Base-by-base conservation (phyloP, 192 early-diverging fungal species). In the Coemansia sp. region DNA sequence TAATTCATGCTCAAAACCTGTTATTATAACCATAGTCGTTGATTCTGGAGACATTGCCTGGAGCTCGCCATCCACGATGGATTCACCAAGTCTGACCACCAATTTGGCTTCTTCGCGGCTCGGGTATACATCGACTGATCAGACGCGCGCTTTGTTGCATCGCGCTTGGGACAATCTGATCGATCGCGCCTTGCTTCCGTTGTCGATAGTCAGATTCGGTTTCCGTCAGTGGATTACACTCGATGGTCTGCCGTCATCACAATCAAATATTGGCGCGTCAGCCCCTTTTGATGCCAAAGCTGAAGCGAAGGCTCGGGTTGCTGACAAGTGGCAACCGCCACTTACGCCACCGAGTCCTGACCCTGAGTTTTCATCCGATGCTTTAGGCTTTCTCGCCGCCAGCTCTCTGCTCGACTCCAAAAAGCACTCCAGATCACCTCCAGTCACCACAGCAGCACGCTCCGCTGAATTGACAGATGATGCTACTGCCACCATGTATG, bases 131-230 rank as follows among this genome's bases (percentile, higher is more conserved):
- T 20, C 33, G 16, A 36, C 58, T 22, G 18, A 58, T 50, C 63
- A 64, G 15, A 41, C 68, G 0, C 57, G 73, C 44, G 65, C 24
- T 0, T 27, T 84, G 47, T 75, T 84, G 49, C 39, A 73, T 47
- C 64, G 72, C 9, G 74, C 81, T 27, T 58, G 75, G 38, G 76
- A 79, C 43, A 84, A 84, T 44, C 36, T 84, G 29, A 71, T 84
- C 3, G 81, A 84, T 62, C 36, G 69, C 6, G 81, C 74, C 24
- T 65, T 84, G 36, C 66, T 79, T 38, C 73, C 73, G 20, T 44
- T 84, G 50, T 84, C 81, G 15, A 78, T 84, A 12, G 81, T 84
- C 22, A 44, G 81, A 36, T 84, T 84, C 40, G 81, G 81, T 0
- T 72, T 79, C 38, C 71, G 70, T 2, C 81, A 84, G 61, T 84